These are phyloP conservation scores for Talaromyces sp. DNA, from an alignment of 2,329 filamentous ascomycete genomes.

Conservation along the genomic window DNA sequence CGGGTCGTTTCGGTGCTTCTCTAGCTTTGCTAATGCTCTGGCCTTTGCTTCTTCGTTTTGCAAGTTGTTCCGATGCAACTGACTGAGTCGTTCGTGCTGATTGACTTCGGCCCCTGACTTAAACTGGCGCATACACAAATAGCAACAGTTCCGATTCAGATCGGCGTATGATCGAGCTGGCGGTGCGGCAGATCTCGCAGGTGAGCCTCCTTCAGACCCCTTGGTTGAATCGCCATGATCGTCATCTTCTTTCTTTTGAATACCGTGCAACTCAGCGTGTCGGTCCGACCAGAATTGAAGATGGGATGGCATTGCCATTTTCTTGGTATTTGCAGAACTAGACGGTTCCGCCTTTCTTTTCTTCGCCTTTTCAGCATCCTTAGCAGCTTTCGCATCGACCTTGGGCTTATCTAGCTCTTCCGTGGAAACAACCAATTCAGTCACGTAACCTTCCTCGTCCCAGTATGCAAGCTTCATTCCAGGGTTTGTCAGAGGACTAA, in stretches of 20 bases:
- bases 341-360: conserved; percentile 42
- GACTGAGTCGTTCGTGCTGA: conserved; percentile 54
- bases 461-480: conserved; percentile 67
- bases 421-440: conserved; percentile 54
- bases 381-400: conserved; percentile 25
- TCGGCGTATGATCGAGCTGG: conserved; percentile 56
- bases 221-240: conserved; percentile 9
- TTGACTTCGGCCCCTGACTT: conserved; percentile 50
- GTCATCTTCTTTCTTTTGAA: conserved; percentile 27
- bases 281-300: conserved; percentile 67
- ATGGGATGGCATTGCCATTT: conserved; percentile 55
- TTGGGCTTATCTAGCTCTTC: conserved; percentile 39
- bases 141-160: conserved; percentile 51
- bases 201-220: conserved; percentile 9
- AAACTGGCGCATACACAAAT: conserved; percentile 57
- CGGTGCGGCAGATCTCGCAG: conserved; percentile 20
- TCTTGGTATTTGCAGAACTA: conserved; percentile 29
- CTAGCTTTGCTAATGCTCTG: conserved; percentile 36
- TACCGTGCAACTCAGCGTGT: conserved; percentile 61
- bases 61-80: conserved; percentile 52
- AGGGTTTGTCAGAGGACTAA: conserved; percentile 64
- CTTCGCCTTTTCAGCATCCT: conserved; percentile 40
- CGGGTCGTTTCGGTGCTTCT: conserved; percentile 34
- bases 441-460: conserved; percentile 68
- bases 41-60: conserved; percentile 43